Percentiles rank a stretch among this genome's conserved stretches.
Evolutionary conservation across 805 yeast species (phyloP).

Genomic region (Candida sanyiensis): DNA sequence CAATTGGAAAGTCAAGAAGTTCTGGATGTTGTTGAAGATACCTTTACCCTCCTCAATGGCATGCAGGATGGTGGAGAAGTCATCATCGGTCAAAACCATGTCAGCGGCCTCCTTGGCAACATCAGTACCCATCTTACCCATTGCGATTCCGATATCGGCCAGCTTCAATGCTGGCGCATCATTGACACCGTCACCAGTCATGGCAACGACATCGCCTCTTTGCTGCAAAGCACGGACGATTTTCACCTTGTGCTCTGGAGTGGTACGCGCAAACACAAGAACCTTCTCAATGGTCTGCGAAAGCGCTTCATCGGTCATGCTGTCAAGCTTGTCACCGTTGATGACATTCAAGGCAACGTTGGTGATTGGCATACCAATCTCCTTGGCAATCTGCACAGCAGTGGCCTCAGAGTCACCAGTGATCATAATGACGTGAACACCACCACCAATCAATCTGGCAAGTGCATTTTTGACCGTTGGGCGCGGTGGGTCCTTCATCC

Average conservation of each 20-base stretch:
- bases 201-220: constrained; percentile 93
- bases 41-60: constrained; percentile 99
- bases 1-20: constrained; percentile 88
- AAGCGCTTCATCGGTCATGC: constrained; percentile 64
- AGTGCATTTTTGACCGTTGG: constrained; percentile 75
- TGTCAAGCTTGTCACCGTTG: constrained; percentile 79
- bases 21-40: constrained; percentile 91
- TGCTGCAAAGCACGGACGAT: constrained; percentile 86
- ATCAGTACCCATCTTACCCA: constrained; percentile 93
- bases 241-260: constrained; percentile 89
- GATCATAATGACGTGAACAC: constrained; percentile 97
- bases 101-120: constrained; percentile 98
- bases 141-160: constrained; percentile 93
- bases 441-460: constrained; percentile 75
- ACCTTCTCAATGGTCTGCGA: constrained; percentile 75
- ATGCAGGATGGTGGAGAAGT: constrained; percentile 84
- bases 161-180: constrained; percentile 97
- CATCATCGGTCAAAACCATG: constrained; percentile 96
- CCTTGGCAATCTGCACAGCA: constrained; percentile 77
- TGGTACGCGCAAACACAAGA: constrained; percentile 88
- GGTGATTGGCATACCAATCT: constrained; percentile 80
- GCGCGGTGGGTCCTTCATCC: constrained; percentile 98
- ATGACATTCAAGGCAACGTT: constrained; percentile 63
- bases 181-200: constrained; percentile 99
- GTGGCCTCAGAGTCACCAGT: constrained; percentile 93